These are phyloP conservation scores for Brettanomyces anomalus DNA, from an alignment of 805 yeast species.

Conservation along the genomic window DNA sequence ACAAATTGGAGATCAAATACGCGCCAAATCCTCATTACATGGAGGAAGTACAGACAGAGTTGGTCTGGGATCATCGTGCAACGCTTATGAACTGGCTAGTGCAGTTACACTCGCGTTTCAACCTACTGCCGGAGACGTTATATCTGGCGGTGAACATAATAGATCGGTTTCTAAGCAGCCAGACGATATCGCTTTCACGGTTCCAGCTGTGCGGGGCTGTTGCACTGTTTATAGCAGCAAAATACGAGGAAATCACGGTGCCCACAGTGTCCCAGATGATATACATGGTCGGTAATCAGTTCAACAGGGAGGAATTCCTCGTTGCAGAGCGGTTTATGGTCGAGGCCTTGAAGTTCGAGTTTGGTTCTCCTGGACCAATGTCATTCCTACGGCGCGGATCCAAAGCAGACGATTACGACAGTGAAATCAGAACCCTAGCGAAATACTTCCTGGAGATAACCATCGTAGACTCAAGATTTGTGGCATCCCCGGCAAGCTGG, in stretches of 20 bases:
- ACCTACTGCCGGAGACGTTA: slow-evolving; percentile 77
- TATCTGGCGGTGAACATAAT: slow-evolving; percentile 74
- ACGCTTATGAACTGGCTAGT: slow-evolving; percentile 86
- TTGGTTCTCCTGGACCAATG: slow-evolving; percentile 85
- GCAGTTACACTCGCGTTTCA: slow-evolving; percentile 75
- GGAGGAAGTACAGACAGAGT: slow-evolving; percentile 67
- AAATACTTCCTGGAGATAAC: slow-evolving; percentile 77
- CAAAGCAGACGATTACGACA: slow-evolving; percentile 84
- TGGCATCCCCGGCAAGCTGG: slow-evolving; percentile 64
- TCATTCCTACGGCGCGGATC: slow-evolving; percentile 82
- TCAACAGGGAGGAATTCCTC: slow-evolving; percentile 64
- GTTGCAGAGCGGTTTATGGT: slow-evolving; percentile 76
- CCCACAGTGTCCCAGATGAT: slow-evolving; percentile 85
- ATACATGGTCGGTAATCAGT: slow-evolving; percentile 77
- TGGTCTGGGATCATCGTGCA: slow-evolving; percentile 64
- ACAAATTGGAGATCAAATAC: slow-evolving; percentile 60
- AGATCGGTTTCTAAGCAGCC: slow-evolving; percentile 72
- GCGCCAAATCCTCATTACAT: slow-evolving; percentile 69
- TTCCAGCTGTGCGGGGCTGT: slow-evolving; percentile 95
- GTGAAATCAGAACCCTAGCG: slow-evolving; percentile 75
- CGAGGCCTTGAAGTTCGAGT: slow-evolving; percentile 60
- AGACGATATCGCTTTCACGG: slow-evolving; percentile 68
- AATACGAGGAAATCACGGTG: slow-evolving; percentile 82
- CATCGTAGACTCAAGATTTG: slow-evolving; percentile 63
- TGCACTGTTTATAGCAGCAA: slow-evolving; percentile 82